These are phyloP conservation scores for Hyphodiscus hymeniophilus DNA, from an alignment of 495 filamentous ascomycete genomes.

Conservation along the genomic window DNA sequence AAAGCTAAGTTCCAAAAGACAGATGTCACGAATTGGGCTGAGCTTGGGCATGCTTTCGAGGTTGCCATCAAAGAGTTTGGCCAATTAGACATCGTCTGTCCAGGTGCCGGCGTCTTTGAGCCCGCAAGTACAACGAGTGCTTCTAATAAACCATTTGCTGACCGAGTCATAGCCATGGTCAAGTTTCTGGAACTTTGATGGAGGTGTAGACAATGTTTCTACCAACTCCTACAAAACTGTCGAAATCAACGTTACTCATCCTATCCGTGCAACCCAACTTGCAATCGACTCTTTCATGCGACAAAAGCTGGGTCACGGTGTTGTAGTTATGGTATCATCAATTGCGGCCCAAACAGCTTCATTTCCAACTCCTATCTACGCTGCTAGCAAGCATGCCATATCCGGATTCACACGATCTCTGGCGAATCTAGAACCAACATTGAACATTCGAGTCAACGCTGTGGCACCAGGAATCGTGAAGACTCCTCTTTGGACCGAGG, in stretches of 20 bases:
- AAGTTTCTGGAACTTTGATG: conserved; percentile 20
- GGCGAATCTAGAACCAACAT: conserved; percentile 30
- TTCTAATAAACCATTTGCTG: not conserved
- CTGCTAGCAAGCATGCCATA: conserved; percentile 55
- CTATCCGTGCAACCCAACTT: conserved; percentile 58
- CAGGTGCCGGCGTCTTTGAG: conserved; percentile 57
- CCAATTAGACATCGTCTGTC: conserved; percentile 53
- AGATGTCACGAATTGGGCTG: conserved; percentile 49
- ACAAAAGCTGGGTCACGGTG: conserved; percentile 7
- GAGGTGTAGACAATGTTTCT: conserved; percentile 28
- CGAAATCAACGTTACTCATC: conserved; percentile 65
- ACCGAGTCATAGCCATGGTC: conserved; percentile 13
- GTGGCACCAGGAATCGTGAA: conserved; percentile 61
- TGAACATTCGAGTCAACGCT: conserved; percentile 48
- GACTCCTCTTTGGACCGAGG: conserved; percentile 62
- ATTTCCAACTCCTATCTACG: conserved; percentile 48
- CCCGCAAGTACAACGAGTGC: conserved; percentile 20
- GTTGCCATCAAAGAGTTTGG: conserved; percentile 47
- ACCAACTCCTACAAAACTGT: conserved; percentile 45
- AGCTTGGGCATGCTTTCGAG: conserved; percentile 49
- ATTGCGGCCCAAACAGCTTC: conserved; percentile 50
- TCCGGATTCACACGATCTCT: conserved; percentile 47
- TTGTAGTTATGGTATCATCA: conserved; percentile 49
- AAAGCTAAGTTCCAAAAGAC: conserved; percentile 52
- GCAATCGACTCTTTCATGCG: conserved; percentile 48